Base-by-base conservation (phyloP, 1,284 basidiomycete species). In the Apiotrichum gamsii region DNA sequence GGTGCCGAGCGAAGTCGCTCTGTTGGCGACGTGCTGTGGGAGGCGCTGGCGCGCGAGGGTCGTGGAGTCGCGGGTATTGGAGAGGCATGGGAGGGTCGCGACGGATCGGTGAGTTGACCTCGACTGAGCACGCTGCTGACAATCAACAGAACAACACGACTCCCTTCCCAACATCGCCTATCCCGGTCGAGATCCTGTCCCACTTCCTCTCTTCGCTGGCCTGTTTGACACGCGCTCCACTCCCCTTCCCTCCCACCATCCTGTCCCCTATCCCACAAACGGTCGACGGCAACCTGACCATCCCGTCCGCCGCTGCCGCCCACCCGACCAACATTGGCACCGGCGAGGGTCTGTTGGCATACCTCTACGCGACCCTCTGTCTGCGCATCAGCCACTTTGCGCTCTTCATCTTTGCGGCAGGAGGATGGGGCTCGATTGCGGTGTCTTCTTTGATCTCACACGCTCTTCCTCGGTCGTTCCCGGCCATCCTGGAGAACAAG, bases 11-110 rank as follows among this genome's bases (percentile, higher is more conserved):
- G 85, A 21, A 82, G 87, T 56, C 86, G 84, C 62, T 75, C 76
- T 1, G 78, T 82, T 5, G 79, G 81, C 35, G 91, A 96, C 67
- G 71, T 79, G 16, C 76, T 85, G 18, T 96, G 91, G 91, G 84
- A 91, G 65, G 90, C 86, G 0, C 82, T 85, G 16, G 82, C 83
- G 0, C 74, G 89, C 35, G 91, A 96, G 72, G 87, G 88, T 2
- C 71, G 90, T 53, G 85, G 84, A 1, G 85, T 83, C 2, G 77
- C 85, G 14, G 76, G 80, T 8, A 74, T 91, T n/a, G 76, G 90
- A 30, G 87, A 90, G 52, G 81, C 82, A 3, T 93, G 89, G 88
- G 80, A 85, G 19, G 76, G 78, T 15, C 80, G 81, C 15, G 81
- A 87, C 62, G 83, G 84, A 51, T 72, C 83, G 52, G 86, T 67